Evolutionary conservation across 495 filamentous ascomycete genomes (phyloP).

Genomic region (Daldinia bambusicola): DNA sequence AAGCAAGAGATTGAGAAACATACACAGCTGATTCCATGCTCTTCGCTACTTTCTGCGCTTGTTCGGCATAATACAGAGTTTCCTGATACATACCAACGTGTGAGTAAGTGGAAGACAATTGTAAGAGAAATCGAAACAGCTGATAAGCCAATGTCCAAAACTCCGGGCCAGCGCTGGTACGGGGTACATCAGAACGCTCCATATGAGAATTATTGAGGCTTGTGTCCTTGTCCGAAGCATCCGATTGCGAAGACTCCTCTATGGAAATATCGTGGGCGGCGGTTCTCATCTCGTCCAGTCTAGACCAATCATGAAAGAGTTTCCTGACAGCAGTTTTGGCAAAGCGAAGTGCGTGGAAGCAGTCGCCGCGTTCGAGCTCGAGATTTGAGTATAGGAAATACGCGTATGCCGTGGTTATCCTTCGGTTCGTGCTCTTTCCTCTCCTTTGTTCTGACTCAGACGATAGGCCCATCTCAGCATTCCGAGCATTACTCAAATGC

Average conservation of each 20-base stretch:
- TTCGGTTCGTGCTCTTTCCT: constrained; percentile 45
- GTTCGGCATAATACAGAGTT: constrained; percentile 87
- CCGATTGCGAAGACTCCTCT: constrained; percentile 50
- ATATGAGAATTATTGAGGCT: constrained; percentile 44
- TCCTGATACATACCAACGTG: constrained; percentile 89
- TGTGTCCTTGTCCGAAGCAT: constrained; percentile 47
- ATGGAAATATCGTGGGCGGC: constrained; percentile 40
- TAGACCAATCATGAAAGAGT: constrained; percentile 76
- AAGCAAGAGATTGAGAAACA: constrained; percentile 62
- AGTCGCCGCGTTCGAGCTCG: constrained; percentile 69
- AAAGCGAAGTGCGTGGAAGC: constrained; percentile 71
- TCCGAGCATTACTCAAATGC: constrained; percentile 52
- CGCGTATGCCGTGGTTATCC: constrained; percentile 61
- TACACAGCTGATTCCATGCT: constrained; percentile 71
- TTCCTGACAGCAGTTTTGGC: constrained; percentile 73
- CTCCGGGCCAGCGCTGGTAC: constrained; percentile 63
- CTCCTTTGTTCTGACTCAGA: constrained; percentile 36
- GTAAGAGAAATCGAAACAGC: constrained; percentile 72
- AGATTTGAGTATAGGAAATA: constrained; percentile 70
- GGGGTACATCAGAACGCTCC: constrained; percentile 24
- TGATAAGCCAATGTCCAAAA: constrained; percentile 84
- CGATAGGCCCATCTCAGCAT: constrained; percentile 39
- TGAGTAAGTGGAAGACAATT: constrained; percentile 79
- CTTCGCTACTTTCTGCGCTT: constrained; percentile 81
- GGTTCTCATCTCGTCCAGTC: constrained; percentile 62